A percentile compares a stretch with the other conserved stretches of the same genome.
These are phyloP conservation scores for Bertia moriformis DNA, from an alignment of 2,329 filamentous ascomycete species.

Conservation along the genomic window DNA sequence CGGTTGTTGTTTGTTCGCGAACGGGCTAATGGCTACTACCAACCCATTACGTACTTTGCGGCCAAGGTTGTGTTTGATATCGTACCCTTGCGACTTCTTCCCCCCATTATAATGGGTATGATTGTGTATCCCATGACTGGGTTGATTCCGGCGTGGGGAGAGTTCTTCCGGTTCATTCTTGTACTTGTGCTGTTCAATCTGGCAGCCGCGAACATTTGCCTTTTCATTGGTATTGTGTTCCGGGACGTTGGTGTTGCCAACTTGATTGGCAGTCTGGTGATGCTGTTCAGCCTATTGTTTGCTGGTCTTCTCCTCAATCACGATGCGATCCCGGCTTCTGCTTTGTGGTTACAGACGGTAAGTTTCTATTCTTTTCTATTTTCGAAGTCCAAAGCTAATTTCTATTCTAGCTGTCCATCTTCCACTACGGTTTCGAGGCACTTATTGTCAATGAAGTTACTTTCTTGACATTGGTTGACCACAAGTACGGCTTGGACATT, in stretches of 20 bases:
- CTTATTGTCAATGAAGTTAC: slow-evolving; percentile 95
- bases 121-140: slow-evolving; percentile 98
- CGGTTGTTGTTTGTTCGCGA: slow-evolving; percentile 83
- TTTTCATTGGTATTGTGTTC: slow-evolving; percentile 93
- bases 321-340: slow-evolving; percentile 72
- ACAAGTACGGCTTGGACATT: slow-evolving; percentile 92
- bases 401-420: slow-evolving; percentile 57
- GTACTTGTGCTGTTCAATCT: slow-evolving; percentile 93
- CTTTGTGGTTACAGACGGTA: slow-evolving; percentile 70
- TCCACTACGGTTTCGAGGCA: slow-evolving; percentile 94
- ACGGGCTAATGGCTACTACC: slow-evolving; percentile 91
- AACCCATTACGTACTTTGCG: slow-evolving; percentile 82
- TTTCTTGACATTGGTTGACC: slow-evolving; percentile 74
- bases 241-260: slow-evolving; percentile 84
- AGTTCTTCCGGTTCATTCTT: slow-evolving; percentile 84
- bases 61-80: slow-evolving; percentile 98
- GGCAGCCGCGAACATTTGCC: slow-evolving; percentile 78
- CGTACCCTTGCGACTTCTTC: slow-evolving; percentile 81
- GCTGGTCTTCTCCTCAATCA: slow-evolving; percentile 89
- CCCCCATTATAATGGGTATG: slow-evolving; percentile 83
- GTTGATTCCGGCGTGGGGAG: slow-evolving; percentile 62
- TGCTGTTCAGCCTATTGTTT: slow-evolving; percentile 93
- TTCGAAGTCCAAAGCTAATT: neutral
- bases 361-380: neutral
- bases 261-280: slow-evolving; percentile 82